Conservation (phyloP, 805 yeast species). For the Saccharomycodes ludwigii region DNA sequence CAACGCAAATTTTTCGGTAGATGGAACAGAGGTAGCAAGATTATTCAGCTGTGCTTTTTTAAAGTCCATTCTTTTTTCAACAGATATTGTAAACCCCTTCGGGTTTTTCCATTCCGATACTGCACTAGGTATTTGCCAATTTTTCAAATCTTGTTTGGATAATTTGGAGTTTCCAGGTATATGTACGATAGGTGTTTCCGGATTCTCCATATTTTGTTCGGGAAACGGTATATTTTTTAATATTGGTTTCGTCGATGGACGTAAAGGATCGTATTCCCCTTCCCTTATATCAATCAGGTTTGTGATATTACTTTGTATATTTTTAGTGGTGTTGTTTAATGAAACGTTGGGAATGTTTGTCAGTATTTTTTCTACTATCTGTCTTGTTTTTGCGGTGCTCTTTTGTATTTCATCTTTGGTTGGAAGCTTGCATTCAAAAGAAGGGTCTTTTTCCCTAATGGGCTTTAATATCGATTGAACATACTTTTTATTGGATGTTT, state of each 20-base stretch:
- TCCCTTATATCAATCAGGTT: slow-evolving; percentile 20
- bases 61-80: slow-evolving; percentile 61
- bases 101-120: slow-evolving; percentile 94
- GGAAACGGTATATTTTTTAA: slow-evolving; percentile 61
- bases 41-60: slow-evolving; percentile 29
- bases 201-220: slow-evolving; percentile 16
- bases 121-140: slow-evolving; percentile 82
- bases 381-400: neutral
- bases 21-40: slow-evolving; percentile 23
- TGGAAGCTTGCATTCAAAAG: neutral
- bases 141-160: slow-evolving; percentile 59
- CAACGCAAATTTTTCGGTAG: slow-evolving; percentile 46
- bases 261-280: slow-evolving; percentile 67
- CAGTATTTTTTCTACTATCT: neutral
- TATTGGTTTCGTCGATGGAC: slow-evolving; percentile 62
- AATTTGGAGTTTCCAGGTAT: slow-evolving; percentile 30
- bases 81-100: slow-evolving; percentile 71
- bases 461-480: too few relatives aligned
- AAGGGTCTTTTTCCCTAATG: neutral
- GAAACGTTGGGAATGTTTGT: too few relatives aligned
- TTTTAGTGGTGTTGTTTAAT: too few relatives aligned
- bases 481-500: slow-evolving; percentile 18
- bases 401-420: neutral
- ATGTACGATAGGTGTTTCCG: slow-evolving; percentile 65
- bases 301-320: neutral